These are phyloP conservation scores for Vinca minor DNA, from an alignment of 257 asterid genomes.

Conservation along the genomic window DNA sequence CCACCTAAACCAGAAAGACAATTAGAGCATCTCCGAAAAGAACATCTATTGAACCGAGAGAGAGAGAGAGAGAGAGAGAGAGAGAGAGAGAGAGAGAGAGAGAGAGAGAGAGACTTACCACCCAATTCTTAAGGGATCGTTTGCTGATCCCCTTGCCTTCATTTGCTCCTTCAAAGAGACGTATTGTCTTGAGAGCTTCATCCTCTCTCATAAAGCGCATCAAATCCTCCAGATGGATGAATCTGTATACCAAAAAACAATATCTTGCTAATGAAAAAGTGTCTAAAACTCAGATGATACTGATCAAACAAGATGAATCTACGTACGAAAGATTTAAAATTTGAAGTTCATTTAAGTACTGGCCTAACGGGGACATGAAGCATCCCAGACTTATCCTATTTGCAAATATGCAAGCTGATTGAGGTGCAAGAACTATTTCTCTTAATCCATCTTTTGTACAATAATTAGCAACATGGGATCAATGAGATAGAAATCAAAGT, in stretches of 20 bases:
- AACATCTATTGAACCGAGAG: neutral
- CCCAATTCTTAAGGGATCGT: conserved; percentile 76
- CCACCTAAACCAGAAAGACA: conserved; percentile 1
- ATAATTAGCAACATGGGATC: too few species aligned
- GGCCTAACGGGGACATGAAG: too few species aligned
- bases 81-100: too few species aligned
- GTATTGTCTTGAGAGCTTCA: conserved; percentile 59
- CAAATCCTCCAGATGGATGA: conserved; percentile 56
- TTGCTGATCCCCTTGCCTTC: conserved; percentile 76
- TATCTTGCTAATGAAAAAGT: neutral
- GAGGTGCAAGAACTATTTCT: neutral
- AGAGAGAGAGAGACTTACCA: conserved; percentile 40
- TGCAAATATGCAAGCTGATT: conserved; percentile 1
- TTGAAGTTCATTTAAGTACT: too few species aligned
- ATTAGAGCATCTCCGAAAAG: too few species aligned
- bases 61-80: neutral
- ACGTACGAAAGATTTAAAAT: neutral
- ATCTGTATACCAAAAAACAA: conserved; percentile 26
- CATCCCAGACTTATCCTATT: neutral
- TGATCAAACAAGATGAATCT: neutral
- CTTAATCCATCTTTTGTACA: neutral
- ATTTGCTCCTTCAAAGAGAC: conserved; percentile 57
- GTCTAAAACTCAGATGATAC: neutral
- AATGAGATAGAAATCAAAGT: neutral
- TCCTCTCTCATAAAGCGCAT: conserved; percentile 80